Conservation (phyloP, 495 filamentous ascomycete species). For the Symbiotaphrina buchneri region DNA sequence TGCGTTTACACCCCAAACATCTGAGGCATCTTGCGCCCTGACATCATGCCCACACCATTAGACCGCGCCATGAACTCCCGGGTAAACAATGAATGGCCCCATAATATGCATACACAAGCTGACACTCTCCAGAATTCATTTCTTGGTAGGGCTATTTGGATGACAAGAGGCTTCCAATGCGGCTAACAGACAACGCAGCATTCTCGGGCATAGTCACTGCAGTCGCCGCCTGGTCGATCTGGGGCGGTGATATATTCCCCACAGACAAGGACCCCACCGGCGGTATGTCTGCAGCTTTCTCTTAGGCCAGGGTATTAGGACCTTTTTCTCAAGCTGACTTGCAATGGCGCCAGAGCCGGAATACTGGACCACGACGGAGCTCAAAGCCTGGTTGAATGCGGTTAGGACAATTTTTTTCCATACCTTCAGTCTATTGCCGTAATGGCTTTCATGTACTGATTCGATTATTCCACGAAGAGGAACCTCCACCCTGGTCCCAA, state of each 20-base stretch:
- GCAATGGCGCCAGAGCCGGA: not conserved
- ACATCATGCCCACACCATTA: slow-evolving; percentile 12
- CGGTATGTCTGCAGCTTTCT: slow-evolving; percentile 16
- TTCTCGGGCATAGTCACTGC: slow-evolving; percentile 72
- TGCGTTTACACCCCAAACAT: too few species aligned
- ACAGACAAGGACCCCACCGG: slow-evolving; percentile 49
- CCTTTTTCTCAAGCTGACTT: not conserved
- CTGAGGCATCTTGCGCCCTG: too few species aligned
- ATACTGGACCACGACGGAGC: slow-evolving; percentile 10
- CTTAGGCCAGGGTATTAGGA: not conserved
- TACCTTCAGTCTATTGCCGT: slow-evolving; percentile 3
- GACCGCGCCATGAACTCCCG: slow-evolving; percentile 9
- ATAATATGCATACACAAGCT: slow-evolving; percentile 6
- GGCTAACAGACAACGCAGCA: slow-evolving; percentile 15
- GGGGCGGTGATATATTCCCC: slow-evolving; percentile 65
- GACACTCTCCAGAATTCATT: slow-evolving; percentile 17
- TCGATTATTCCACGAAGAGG: slow-evolving; percentile 26
- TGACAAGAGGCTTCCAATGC: not conserved
- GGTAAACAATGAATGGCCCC: not conserved
- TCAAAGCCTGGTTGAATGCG: slow-evolving; percentile 49
- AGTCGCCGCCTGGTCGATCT: slow-evolving; percentile 65
- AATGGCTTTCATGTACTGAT: not conserved
- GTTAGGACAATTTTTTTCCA: slow-evolving; percentile 25
- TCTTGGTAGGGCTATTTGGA: slow-evolving; percentile 21
- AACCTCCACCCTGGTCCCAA: slow-evolving; percentile 41